Base-by-base conservation (phyloP, 1,284 basidiomycete species). In the Cerrena zonata region DNA sequence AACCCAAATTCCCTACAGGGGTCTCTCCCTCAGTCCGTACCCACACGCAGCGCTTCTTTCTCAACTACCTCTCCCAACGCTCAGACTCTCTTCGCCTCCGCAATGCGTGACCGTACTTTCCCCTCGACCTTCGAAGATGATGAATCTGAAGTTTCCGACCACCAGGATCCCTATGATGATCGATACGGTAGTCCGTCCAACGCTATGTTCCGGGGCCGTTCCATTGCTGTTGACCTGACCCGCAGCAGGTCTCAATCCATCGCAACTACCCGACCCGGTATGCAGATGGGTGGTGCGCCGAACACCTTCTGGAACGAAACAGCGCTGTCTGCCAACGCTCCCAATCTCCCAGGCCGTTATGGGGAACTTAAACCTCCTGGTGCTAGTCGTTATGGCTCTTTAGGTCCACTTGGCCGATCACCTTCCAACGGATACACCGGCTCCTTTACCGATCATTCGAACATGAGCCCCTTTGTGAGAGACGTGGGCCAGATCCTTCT, bases 401-500 rank as follows among this genome's bases (percentile, higher is more conserved):
- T 84, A 56, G 80, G 81, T 58, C 71, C 75, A 45, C 59, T 76
- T 48, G 78, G 71, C 50, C 72, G 76, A 62, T 82, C 79, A 15
- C 74, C 78, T 47, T 74, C 76, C 53, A 78, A 77, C 65, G 79
- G 77, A 51, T 73, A 74, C 65, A 68, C 72, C 21, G 49, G 56
- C 41, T 73, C 70, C 61, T 75, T 68, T 54, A 70, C 70, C 37
- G 87, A 89, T 64, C 66, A 79, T 39, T 83, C 84, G 30, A 91
- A 91, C 63, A 86, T 89, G 77, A 82, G 79, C 54, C 89, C 89
- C 0, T 89, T 91, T 61, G 79, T 87, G 21, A 74, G 88, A 25
- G 87, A 91, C 63, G 82, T 91, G 15, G 80, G 80, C 13, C 80
- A 85, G 65, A 88, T 90, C 52, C 66, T 89, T 34, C 68, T 85